Evolutionary conservation across 2,329 filamentous ascomycete species (phyloP), one percentile per base, ranked within the genome.

Genomic region (Rosellinia necatrix): DNA sequence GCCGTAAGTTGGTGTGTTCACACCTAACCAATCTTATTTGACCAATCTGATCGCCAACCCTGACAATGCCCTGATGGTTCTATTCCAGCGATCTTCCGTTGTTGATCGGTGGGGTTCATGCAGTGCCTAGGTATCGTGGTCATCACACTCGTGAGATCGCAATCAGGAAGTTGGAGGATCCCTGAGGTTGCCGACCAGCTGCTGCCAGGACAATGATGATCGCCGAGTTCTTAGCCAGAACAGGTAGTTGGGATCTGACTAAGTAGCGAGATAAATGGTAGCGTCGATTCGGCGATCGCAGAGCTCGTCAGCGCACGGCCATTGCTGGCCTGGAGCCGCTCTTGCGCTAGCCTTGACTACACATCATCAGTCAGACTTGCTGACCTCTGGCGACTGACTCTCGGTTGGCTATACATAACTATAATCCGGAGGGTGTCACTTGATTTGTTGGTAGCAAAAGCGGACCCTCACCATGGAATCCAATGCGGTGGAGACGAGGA

Each of bases 211-310:
- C 42, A 35, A 56, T 49, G 48, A 53, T 44, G 57, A 59, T 52
- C 49, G 42, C 17, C 43, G 15, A 41, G 8, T 42, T 49, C 30
- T 49, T 43, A 22, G 8, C 47, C 29, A 30, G 35, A 56, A 49
- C 8, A 51, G 52, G 37, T 30, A 47, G 12, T 41, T 37, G 46
- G 29, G 32, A 55, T 56, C 56, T 49, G 35, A n/a, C n/a, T n/a
- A n/a, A n/a, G n/a, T n/a, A n/a, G n/a, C n/a, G n/a, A n/a, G n/a
- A n/a, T n/a, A n/a, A n/a, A 44, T 19, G 30, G 49, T 59, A 59
- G 56, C 52, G 48, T 53, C 48, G 48, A 52, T 49, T 56, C 12
- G 38, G 32, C 52, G 52, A 59, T 59, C 56, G 30, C 42, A 29
- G 19, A 15, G 17, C 37, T 35, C 32, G 10, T 48, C 42, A 29